Base-by-base conservation (phyloP, 2,329 filamentous ascomycete genomes). In the Fusarium sp. region DNA sequence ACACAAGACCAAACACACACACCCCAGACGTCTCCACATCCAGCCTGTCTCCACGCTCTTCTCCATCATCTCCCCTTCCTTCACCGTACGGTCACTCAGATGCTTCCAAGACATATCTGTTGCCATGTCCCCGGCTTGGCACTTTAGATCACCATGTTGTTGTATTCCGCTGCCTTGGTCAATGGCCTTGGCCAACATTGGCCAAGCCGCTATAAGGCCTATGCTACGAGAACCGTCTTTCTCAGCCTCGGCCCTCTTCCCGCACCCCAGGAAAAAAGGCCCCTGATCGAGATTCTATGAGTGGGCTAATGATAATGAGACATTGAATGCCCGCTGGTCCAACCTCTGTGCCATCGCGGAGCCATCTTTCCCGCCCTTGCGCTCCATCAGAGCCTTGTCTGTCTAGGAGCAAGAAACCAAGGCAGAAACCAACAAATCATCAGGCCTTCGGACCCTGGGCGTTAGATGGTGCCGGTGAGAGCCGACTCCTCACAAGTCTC, bases 81-180 rank as follows among this genome's bases (percentile, higher is more conserved):
- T 55, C 16, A 30, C 28, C 40, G 37, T 44, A 34, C 31, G 12
- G 31, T 43, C 41, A 36, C 48, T 62, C 47, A 47, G 44, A 47
- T 65, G 54, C 40, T 56, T 56, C 60, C 55, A 62, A 48, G 43
- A 46, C 43, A 68, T 63, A 44, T 37, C 56, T 39, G 46, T 72
- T 71, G 68, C 68, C 68, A 70, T 72, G 58, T 60, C 61, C 65
- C 68, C 68, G 68, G 68, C 68, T 71, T 71, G 68, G 68, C 68
- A 63, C 39, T 39, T 43, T 46, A 28, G 63, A 70, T 70, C 68
- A 48, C 48, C 60, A 48, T 65, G 34, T 58, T 52, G 36, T 51
- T 54, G 40, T 23, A 23, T 58, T 44, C 60, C 43, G n/a, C 51
- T 72, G 68, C 68, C 68, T 71, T 71, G 68, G 31, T 70, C 34